These are phyloP conservation scores for Meyerozyma athensensis DNA, from an alignment of 1,139 yeast species.

Conservation along the genomic window DNA sequence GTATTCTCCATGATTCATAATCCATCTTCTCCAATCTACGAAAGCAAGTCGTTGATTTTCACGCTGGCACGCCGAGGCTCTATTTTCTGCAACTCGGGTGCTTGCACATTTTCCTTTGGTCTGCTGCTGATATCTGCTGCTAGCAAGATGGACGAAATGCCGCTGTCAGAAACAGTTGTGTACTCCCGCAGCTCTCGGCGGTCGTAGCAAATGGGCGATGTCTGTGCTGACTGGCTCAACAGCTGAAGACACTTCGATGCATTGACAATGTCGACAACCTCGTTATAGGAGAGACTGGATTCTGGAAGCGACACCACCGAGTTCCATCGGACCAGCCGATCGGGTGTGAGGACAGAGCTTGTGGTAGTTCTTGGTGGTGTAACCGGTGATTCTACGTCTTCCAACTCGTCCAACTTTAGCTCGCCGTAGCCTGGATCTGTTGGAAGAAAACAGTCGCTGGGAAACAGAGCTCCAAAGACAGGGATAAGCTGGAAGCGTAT, in stretches of 20 bases:
- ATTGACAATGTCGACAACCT: slow-evolving; percentile 32
- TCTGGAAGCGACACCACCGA: neutral
- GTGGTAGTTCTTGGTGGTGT: slow-evolving; percentile 6
- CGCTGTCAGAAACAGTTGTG: slow-evolving; percentile 8
- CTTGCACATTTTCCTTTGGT: neutral
- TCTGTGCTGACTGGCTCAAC: slow-evolving; percentile 16
- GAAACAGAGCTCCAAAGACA: slow-evolving; percentile 71
- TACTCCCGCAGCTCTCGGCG: neutral
- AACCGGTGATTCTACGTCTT: slow-evolving; percentile 1
- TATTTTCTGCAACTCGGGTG: slow-evolving; percentile 1
- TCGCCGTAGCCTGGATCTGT: slow-evolving; percentile 66
- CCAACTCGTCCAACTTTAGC: slow-evolving; percentile 35
- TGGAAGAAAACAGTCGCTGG: slow-evolving; percentile 65
- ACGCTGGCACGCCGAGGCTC: slow-evolving; percentile 18
- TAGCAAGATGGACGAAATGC: slow-evolving; percentile 23
- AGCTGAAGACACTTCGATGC: slow-evolving; percentile 40
- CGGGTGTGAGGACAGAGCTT: neutral
- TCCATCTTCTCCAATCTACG: slow-evolving; percentile 9
- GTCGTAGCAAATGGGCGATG: neutral
- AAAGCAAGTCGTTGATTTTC: slow-evolving; percentile 25
- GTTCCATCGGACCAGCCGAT: neutral
- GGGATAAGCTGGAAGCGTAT: slow-evolving; percentile 77
- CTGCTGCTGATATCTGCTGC: slow-evolving; percentile 23
- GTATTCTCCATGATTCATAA: no score
- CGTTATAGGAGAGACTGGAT: slow-evolving; percentile 10